phyloP scores from a whole-genome alignment of 495 filamentous ascomycete species.

The Chaetomidium leptoderma region DNA sequence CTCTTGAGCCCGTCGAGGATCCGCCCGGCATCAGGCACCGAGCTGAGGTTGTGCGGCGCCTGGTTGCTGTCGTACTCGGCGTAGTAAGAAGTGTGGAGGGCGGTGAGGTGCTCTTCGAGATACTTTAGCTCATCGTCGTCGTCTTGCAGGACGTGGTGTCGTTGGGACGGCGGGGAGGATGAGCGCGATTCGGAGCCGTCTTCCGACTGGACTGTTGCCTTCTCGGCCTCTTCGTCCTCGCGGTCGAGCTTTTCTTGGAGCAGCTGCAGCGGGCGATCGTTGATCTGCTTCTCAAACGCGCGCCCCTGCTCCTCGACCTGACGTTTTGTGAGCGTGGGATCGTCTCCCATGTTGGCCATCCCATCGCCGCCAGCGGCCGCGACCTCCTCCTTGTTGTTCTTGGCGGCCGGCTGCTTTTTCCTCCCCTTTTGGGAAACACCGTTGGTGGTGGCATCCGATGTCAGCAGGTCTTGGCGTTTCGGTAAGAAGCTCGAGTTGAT shows the following conservation, averaged over 20 bases:
- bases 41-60: conserved; percentile 48
- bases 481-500: conserved; percentile 98
- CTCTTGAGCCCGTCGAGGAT: conserved; percentile 77
- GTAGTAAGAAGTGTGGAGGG: conserved; percentile 75
- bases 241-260: conserved; percentile 85
- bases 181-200: conserved; percentile 30
- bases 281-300: conserved; percentile 79
- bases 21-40: conserved; percentile 78
- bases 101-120: conserved; percentile 66
- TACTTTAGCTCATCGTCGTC: conserved; percentile 74
- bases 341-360: conserved; percentile 54
- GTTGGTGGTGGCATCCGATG: conserved; percentile 25
- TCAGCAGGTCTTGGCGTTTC: conserved; percentile 70
- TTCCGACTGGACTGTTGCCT: conserved; percentile 40
- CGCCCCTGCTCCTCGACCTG: conserved; percentile 81
- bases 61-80: conserved; percentile 59
- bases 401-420: conserved; percentile 13
- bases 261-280: conserved; percentile 78
- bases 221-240: conserved; percentile 64
- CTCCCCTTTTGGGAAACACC: conserved; percentile 20
- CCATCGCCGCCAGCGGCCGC: conserved; percentile 70
- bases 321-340: conserved; percentile 63
- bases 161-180: conserved; percentile 41
- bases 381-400: conserved; percentile 26
- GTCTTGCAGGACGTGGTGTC: conserved; percentile 78